Evolutionary conservation across 2,329 filamentous ascomycete genomes (phyloP).

Genomic region (Aspergillus sclerotialis): DNA sequence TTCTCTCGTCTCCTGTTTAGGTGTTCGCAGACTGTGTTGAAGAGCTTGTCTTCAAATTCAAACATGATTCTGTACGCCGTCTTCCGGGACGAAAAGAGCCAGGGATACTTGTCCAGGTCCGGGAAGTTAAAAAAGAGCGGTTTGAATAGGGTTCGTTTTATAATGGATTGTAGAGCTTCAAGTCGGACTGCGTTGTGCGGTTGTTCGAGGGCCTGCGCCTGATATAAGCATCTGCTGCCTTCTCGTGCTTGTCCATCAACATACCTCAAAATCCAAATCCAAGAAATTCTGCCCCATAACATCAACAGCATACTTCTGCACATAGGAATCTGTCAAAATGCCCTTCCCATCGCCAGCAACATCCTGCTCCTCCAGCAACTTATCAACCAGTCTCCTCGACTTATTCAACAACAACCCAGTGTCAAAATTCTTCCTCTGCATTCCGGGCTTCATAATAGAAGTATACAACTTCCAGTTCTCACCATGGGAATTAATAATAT

Average conservation of each 20-base stretch:
- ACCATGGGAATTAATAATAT: slow-evolving; percentile 35
- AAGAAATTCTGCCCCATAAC: slow-evolving; percentile 20
- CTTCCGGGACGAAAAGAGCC: slow-evolving; percentile 13
- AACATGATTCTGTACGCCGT: slow-evolving; percentile 16
- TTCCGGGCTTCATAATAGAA: slow-evolving; percentile 29
- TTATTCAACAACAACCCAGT: slow-evolving; percentile 14
- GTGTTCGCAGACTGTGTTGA: slow-evolving; percentile 7
- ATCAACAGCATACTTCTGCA: slow-evolving; percentile 21
- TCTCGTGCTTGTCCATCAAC: background rate
- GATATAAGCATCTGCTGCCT: too few species aligned
- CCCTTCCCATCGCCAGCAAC: slow-evolving; percentile 2
- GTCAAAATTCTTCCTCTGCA: slow-evolving; percentile 24
- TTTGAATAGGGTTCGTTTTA: slow-evolving; percentile 19
- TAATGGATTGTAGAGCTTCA: slow-evolving; percentile 18
- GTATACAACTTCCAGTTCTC: slow-evolving; percentile 30
- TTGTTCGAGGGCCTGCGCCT: slow-evolving; percentile 15
- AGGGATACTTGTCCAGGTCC: slow-evolving; percentile 16
- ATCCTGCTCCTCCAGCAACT: slow-evolving; percentile 15
- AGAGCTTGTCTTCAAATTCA: slow-evolving; percentile 17
- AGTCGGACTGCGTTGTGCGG: slow-evolving; percentile 12
- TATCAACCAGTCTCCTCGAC: slow-evolving; percentile 16
- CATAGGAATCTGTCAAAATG: slow-evolving; percentile 13
- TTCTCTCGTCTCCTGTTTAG: background rate
- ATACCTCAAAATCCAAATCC: slow-evolving; percentile 13
- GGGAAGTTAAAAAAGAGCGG: slow-evolving; percentile 21